A percentile compares a stretch with the other conserved stretches of the same genome.
Conservation (phyloP, 108 stramenopile genomes). For the Mediolabrus comicus region DNA sequence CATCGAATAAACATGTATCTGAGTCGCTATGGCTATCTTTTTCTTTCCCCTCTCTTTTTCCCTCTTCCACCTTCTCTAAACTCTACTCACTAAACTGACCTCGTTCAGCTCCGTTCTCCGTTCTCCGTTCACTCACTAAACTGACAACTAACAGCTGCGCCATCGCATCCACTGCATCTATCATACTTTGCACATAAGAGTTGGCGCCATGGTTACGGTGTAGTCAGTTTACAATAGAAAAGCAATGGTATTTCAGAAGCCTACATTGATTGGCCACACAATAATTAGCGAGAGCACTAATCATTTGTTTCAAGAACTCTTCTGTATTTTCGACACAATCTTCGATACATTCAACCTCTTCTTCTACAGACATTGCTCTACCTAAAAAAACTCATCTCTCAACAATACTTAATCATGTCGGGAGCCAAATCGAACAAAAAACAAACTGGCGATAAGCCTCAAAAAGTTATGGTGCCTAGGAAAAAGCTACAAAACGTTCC, state of each 20-base stretch:
- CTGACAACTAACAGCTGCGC: too few species aligned
- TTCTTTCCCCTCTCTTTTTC: background rate
- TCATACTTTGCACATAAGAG: too few species aligned
- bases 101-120: too few species aligned
- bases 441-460: background rate
- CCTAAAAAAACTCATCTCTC: background rate
- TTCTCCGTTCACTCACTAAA: too few species aligned
- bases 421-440: background rate
- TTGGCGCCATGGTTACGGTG: background rate
- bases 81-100: too few species aligned
- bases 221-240: too few species aligned
- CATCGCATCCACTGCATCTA: too few species aligned
- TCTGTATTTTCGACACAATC: too few species aligned
- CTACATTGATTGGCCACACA: background rate
- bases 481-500: conserved; percentile 31
- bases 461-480: conserved; percentile 27
- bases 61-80: background rate
- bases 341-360: too few species aligned
- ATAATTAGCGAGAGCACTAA: background rate
- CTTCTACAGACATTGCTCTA: background rate
- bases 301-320: background rate
- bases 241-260: background rate
- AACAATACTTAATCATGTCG: too few species aligned
- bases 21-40: background rate
- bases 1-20: background rate